Base-by-base conservation (phyloP, 352 stramenopile genomes). In the Phytophthora foliorum region DNA sequence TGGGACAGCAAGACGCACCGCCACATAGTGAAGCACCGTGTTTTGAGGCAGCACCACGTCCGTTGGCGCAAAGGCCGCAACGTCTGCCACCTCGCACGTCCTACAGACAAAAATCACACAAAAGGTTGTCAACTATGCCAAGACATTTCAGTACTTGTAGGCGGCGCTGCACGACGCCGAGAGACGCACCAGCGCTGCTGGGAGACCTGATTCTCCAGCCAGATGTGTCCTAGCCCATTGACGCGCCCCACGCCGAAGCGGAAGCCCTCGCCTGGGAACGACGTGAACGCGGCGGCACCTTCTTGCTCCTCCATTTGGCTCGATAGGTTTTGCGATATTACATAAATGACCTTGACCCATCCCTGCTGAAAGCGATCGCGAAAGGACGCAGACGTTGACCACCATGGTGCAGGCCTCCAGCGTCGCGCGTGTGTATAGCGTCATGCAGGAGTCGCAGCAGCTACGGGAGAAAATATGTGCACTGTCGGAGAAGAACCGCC, bases 371-470 rank as follows among this genome's bases (percentile, higher is more conserved):
- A 71, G 52, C 54, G 69, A 67, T 60, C 38, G 36, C 39, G 39
- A 63, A 62, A 64, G 14, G 58, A 65, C 57, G n/a, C 48, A 63
- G 11, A 24, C 19, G 36, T 60, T 59, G 44, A 69, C 17, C 6
- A 63, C 10, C 27, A 86, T 82, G 76, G 57, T 52, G 22, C 67
- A 74, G 36, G 39, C 56, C 29, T 79, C 66, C 46, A 85, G 77
- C 67, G 67, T 75, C 34, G 73, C 77, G 24, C 85, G 81, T 45
- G 71, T 86, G 41, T 86, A 90, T 51, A 67, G 81, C 60, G 69
- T 90, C 53, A 83, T 91, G 65, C 76, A 90, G 48, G 86, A 93
- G 66, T 56, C 90, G 50, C 73, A 88, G 46, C 72, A 77, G 53
- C 57, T 93, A 24, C 80, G 84, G 29, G 72, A 77, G 16, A 75